Conservation (phyloP, 805 yeast species). For the Cyberlindnera nakhonratchasimensis region DNA sequence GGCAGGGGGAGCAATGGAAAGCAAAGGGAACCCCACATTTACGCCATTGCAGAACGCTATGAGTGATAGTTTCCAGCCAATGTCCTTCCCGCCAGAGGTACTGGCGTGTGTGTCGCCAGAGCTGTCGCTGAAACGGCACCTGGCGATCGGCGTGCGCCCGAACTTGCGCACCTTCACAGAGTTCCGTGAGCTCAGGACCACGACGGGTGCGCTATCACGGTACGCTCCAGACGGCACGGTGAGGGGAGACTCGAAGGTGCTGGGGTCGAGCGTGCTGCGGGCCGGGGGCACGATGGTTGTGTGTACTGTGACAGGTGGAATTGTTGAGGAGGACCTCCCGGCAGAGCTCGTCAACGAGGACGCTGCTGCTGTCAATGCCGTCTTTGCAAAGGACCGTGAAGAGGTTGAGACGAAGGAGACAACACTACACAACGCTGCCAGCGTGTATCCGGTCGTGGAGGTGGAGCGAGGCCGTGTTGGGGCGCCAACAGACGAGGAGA, state of each 20-base stretch:
- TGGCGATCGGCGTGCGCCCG: constrained; percentile 74
- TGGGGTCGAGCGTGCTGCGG: constrained; percentile 69
- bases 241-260: constrained; percentile 31
- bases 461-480: constrained; percentile 72
- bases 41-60: background rate
- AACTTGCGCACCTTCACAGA: constrained; percentile 67
- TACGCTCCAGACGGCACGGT: constrained; percentile 32
- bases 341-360: constrained; percentile 41
- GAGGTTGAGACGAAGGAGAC: constrained; percentile 17
- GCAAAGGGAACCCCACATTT: background rate
- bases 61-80: constrained; percentile 30
- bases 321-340: constrained; percentile 51
- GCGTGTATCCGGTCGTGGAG: constrained; percentile 72
- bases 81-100: constrained; percentile 76
- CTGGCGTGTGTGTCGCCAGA: constrained; percentile 86
- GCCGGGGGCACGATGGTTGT: constrained; percentile 72
- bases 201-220: constrained; percentile 38
- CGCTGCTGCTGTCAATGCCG: constrained; percentile 31
- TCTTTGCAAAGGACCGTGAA: constrained; percentile 32
- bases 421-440: constrained; percentile 30
- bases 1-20: background rate
- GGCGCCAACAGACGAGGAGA: constrained; percentile 84
- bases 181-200: constrained; percentile 54
- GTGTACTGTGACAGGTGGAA: constrained; percentile 66
- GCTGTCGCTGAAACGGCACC: constrained; percentile 71